A percentile compares a stretch with the other conserved stretches of the same genome.
phyloP scores from a whole-genome alignment of 2,329 filamentous ascomycete genomes.

The Leptographium radiaticola region DNA sequence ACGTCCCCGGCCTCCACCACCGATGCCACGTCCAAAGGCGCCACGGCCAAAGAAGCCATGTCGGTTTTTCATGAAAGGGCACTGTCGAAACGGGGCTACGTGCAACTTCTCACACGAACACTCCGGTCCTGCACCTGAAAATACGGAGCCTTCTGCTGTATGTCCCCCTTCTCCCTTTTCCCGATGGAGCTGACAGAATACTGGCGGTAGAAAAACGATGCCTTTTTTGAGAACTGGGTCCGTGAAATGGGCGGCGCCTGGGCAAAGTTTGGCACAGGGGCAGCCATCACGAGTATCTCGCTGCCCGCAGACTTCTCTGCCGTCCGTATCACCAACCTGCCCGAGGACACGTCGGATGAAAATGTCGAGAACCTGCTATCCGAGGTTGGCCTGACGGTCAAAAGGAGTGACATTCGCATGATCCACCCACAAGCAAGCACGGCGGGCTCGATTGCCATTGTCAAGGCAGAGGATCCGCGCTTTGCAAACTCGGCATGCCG shows the following conservation, averaged over 20 bases:
- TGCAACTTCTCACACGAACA: no score
- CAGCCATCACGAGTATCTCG: constrained; percentile 15
- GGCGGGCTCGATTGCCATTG: constrained; percentile 10
- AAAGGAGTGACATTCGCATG: neutral
- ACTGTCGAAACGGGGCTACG: no score
- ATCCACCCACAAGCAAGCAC: neutral
- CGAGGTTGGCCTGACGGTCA: neutral
- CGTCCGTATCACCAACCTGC: constrained; percentile 19
- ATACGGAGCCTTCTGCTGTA: no score
- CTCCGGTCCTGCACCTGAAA: no score
- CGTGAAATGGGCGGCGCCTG: constrained; percentile 15
- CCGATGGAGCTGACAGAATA: no score
- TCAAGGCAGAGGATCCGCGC: constrained; percentile 15
- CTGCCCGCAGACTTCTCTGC: constrained; percentile 24
- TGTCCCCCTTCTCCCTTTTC: no score
- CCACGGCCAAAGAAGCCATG: no score
- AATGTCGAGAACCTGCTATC: constrained; percentile 14
- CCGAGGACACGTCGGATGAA: constrained; percentile 7
- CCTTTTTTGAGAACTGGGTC: constrained; percentile 2
- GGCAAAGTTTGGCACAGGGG: constrained; percentile 21
- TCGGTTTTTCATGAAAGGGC: no score
- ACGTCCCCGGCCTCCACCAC: no score
- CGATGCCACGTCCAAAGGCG: no score
- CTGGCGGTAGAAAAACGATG: neutral
- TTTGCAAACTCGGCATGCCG: constrained; percentile 14